Base-by-base conservation (phyloP, 169 alveolate species). In the Eimeria zaria region DNA sequence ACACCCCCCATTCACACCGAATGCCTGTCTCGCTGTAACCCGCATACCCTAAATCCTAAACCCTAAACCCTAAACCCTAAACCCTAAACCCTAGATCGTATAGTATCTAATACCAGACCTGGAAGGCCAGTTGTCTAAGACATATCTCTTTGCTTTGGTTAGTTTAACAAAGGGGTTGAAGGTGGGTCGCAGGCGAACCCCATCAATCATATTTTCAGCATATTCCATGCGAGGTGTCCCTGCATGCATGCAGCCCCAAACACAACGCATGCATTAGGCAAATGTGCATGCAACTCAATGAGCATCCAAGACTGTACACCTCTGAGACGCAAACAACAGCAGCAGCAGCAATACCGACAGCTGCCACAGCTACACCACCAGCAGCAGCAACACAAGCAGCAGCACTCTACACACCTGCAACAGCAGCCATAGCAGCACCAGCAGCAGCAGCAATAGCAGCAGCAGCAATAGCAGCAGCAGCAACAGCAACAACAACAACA, bases 211-310 rank as follows among this genome's bases (percentile, higher is more conserved):
- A 90, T 98, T 98, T 83, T 97, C 98, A 81, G 95, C 98, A 95
- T 97, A 98, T 89, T 98, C 98, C 67, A 98, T 89, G 81, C 99
- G 97, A 3, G 99, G 99, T 14, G 99, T 98, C 20, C 98, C 98
- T 96, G 67, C 44, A 53, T 22, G 81, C 44, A n/a, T 33, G 78
- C 78, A 69, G 78, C 78, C 53, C 81, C 81, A 4, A 71, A 71
- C 4, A 36, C 51, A 36, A 14, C 30, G 1, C 46, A 14, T 7
- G n/a, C 74, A n/a, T 4, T 27, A 7, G 8, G 39, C 41, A n/a
- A 7, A 39, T 64, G 11, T 12, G n/a, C 44, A n/a, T 7, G 6
- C 74, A n/a, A 2, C 39, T 9, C 74, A 6, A 6, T 39, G 2
- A 7, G 18, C 74, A 27, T 27, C 74, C 22, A 7, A 27, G 74